Evolutionary conservation across 2,329 filamentous ascomycete species (phyloP), one percentile per base, ranked within the genome.

Genomic region (Diaporthe citriasiana): DNA sequence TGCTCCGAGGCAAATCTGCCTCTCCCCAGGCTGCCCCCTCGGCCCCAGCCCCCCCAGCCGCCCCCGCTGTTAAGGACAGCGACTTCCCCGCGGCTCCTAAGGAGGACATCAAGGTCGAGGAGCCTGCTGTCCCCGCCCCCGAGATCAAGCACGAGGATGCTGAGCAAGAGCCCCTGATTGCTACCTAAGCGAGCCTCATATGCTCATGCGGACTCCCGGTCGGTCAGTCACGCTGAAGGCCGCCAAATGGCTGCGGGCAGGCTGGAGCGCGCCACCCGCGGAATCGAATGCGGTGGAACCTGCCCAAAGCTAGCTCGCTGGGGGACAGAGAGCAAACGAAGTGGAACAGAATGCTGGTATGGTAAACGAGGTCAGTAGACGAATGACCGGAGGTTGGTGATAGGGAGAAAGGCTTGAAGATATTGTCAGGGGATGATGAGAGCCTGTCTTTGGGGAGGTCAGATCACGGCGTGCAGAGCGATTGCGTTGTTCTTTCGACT

Each of bases 1-100:
- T 92, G 81, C 86, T 93, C 77, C 87, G 88, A 74, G 87, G 87
- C 78, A 84, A 84, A 75, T 83, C 83, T 25, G 79, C 84, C 72
- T 84, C 86, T 51, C 83, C 86, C 71, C 83, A 85, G 78, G 78
- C 82, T 76, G 80, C 82, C 66, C 78, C 85, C 70, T 85, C 85
- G 78, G 77, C 84, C 42, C 72, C 72, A 35, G 70, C 78, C 50
- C 65, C 65, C 40, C 72, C 53, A 45, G 71, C 76, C 3, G 75
- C 83, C 76, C 77, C 77, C 47, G 75, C 56, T 12, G 77, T 86
- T 77, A 84, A 85, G 79, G 84, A 85, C 47, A 79, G 84, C 56
- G 88, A 89, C 78, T 89, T 90, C 80, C 87, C 88, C 6, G 80
- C 83, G 60, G 85, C 81, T 40, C 84, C 84, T 72, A 82, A 81